Evolutionary conservation across 306 rosid species (phyloP).

Genomic region (Dryas drummondii): DNA sequence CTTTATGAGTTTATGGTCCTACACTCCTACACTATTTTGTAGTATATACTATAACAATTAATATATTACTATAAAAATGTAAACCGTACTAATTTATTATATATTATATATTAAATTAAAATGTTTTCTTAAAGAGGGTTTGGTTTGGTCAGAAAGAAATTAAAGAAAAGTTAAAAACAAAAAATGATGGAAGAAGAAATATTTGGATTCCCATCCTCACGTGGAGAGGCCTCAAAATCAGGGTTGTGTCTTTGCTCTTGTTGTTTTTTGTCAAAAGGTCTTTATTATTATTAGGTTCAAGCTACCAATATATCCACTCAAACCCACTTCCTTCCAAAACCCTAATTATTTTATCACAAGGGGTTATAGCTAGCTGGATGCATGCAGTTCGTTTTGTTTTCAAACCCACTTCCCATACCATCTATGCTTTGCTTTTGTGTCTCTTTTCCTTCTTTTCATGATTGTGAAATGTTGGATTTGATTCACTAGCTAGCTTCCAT

Average conservation of each 20-base stretch:
- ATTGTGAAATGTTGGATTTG: slow-evolving; percentile 49
- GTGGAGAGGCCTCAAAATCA: slow-evolving; percentile 78
- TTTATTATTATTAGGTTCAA: slow-evolving; percentile 34
- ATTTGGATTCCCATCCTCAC: slow-evolving; percentile 60
- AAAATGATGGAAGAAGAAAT: background rate
- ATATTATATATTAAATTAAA: background rate
- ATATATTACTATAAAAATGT: background rate
- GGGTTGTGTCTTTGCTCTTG: slow-evolving; percentile 53
- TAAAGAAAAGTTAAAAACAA: background rate
- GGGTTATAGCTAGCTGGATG: slow-evolving; percentile 27
- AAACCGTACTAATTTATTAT: background rate
- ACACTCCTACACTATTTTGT: slow-evolving; percentile 9
- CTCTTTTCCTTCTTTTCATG: slow-evolving; percentile 60
- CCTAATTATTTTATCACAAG: slow-evolving; percentile 35
- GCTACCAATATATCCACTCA: slow-evolving; percentile 40
- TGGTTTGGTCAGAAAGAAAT: slow-evolving; percentile 32
- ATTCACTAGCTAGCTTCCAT: slow-evolving; percentile 10
- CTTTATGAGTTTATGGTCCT: slow-evolving; percentile 32
- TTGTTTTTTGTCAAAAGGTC: background rate
- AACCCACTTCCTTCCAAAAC: slow-evolving; percentile 23
- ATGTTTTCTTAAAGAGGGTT: slow-evolving; percentile 14
- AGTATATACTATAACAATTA: slow-evolving; percentile 13
- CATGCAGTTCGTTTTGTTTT: slow-evolving; percentile 25
- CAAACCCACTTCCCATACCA: background rate
- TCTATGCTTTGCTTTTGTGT: background rate